Base-by-base conservation (phyloP, 2,329 filamentous ascomycete species). In the Macroventuria anomochaeta region DNA sequence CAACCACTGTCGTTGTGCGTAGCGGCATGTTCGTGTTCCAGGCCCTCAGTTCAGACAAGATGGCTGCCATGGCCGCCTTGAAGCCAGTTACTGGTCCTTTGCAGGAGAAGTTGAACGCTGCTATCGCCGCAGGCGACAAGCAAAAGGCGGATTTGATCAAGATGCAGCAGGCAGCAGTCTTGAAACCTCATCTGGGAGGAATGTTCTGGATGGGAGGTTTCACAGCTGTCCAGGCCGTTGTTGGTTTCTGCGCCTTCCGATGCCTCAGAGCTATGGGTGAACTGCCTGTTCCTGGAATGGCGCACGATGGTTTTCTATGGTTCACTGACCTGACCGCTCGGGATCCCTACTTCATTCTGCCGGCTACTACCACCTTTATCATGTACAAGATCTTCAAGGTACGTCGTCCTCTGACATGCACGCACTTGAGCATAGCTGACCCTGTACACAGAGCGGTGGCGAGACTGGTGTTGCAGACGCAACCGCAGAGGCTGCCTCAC, bases 171-270 rank as follows among this genome's bases (percentile, higher is more conserved):
- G 62, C 64, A 20, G 61, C 74, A 7, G 70, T 91, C 32, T 79
- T 85, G 63, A 78, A 79, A 39, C 65, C 63, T 4, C 44, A 59
- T 36, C 51, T 61, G 18, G 62, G 61, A 32, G 59, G 61, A 17
- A 59, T 66, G 26, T 23, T 50, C 12, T 59, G 55, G 42, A 76
- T 80, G 15, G 77, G 88, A 18, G 57, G 83, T 8, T 85, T 85
- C 7, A 73, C 89, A 59, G 20, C 87, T 23, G 72, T 77, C 1
- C 86, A 89, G 65, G 75, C 88, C 11, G 87, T 92, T 5, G 80
- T 96, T 59, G 89, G 88, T 56, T 91, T 86, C 73, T 91, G 92
- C 65, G 87, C 89, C 55, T 97, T 93, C 80, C 85, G 89, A 55
- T 79, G 93, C 38, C 74, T 96, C 59, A 83, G 85, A 46, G 87